phyloP scores from a whole-genome alignment of 1,139 yeast genomes.

The Casaregolazyma lundiana region DNA sequence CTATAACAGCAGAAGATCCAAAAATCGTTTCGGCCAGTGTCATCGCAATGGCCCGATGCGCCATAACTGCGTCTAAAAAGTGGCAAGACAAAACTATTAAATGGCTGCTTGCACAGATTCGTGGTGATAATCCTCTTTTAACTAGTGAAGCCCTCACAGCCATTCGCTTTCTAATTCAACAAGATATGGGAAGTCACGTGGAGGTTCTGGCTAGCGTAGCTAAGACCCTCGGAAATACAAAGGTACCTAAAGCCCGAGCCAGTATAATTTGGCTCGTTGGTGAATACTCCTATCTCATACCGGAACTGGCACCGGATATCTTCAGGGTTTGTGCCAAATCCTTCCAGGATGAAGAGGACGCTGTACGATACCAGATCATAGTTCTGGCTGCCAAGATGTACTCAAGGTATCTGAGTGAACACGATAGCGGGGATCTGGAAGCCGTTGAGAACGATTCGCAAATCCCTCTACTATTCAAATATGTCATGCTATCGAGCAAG shows the following conservation, averaged over 20 bases:
- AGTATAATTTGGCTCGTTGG: slow-evolving; percentile 91
- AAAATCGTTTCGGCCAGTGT: slow-evolving; percentile 51
- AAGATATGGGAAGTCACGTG: slow-evolving; percentile 44
- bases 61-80: slow-evolving; percentile 30
- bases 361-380: slow-evolving; percentile 67
- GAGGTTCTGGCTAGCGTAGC: slow-evolving; percentile 42
- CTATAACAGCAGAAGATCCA: slow-evolving; percentile 40
- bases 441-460: slow-evolving; percentile 30
- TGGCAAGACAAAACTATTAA: slow-evolving; percentile 28
- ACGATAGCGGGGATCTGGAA: slow-evolving; percentile 24
- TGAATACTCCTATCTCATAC: slow-evolving; percentile 53
- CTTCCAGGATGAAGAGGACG: slow-evolving; percentile 54
- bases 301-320: slow-evolving; percentile 72
- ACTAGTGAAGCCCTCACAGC: slow-evolving; percentile 62
- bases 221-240: slow-evolving; percentile 20
- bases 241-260: slow-evolving; percentile 54
- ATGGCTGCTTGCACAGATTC: slow-evolving; percentile 45
- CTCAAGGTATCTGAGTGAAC: slow-evolving; percentile 43
- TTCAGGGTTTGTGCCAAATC: slow-evolving; percentile 53
- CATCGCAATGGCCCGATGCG: slow-evolving; percentile 54
- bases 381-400: slow-evolving; percentile 70
- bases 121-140: slow-evolving; percentile 29
- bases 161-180: slow-evolving; percentile 69
- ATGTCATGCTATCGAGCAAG: slow-evolving; percentile 59
- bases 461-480: slow-evolving; percentile 52